phyloP scores from a whole-genome alignment of 768 basidiomycete species.

The Hericium coralloides region DNA sequence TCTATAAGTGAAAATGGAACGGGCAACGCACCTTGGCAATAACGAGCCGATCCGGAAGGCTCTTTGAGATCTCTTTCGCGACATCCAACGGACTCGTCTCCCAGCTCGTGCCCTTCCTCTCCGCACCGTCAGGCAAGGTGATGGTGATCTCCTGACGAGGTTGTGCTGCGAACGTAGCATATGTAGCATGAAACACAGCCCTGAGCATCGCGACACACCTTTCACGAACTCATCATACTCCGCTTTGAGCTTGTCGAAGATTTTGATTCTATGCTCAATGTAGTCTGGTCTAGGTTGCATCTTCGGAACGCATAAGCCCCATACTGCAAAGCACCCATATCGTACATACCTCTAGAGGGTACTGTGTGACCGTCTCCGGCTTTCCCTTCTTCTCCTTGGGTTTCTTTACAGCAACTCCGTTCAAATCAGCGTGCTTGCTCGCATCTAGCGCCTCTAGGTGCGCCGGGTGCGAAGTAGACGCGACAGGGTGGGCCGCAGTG shows the following conservation, averaged over 20 bases:
- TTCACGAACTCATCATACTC: constrained; percentile 78
- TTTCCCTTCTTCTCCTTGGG: constrained; percentile 39
- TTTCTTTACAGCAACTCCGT: constrained; percentile 20
- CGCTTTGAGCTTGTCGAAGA: constrained; percentile 81
- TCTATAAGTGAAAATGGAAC: constrained; percentile 2
- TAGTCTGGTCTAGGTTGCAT: constrained; percentile 77
- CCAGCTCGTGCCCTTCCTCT: constrained; percentile 82
- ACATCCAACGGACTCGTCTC: constrained; percentile 91
- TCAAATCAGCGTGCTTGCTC: background rate
- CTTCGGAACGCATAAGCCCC: constrained; percentile 28
- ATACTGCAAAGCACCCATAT: background rate
- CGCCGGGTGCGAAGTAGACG: constrained; percentile 46
- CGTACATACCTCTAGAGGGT: constrained; percentile 54
- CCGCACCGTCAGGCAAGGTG: constrained; percentile 80
- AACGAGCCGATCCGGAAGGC: constrained; percentile 80
- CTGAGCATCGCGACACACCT: constrained; percentile 35
- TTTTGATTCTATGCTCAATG: constrained; percentile 82
- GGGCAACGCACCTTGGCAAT: constrained; percentile 74
- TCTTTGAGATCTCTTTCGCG: constrained; percentile 81
- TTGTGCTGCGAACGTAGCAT: constrained; percentile 42
- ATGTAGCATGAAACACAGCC: background rate
- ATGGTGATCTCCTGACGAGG: constrained; percentile 77
- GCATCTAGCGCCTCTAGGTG: constrained; percentile 31
- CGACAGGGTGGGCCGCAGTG: constrained; percentile 43
- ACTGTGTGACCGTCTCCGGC: constrained; percentile 28